phyloP scores from a whole-genome alignment of 1,284 basidiomycete genomes.

The Ceratobasidium sp. region DNA sequence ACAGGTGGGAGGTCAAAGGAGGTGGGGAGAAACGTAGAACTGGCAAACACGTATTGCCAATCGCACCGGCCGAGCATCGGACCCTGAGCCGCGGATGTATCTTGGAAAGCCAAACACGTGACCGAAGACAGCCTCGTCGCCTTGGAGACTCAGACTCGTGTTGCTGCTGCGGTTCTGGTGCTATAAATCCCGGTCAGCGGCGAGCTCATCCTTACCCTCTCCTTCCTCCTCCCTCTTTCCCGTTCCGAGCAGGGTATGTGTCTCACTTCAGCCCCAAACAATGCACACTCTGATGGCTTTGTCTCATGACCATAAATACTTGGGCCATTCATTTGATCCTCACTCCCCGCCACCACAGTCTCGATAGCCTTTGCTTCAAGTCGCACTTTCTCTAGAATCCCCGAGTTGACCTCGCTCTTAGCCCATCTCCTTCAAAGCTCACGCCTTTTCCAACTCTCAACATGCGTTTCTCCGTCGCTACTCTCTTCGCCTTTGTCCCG shows the following conservation, averaged over 20 bases:
- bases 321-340: neutral
- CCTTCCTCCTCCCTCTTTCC: slow-evolving; percentile 7
- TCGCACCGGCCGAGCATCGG: slow-evolving; percentile 37
- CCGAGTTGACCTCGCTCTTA: slow-evolving; percentile 40
- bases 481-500: slow-evolving; percentile 39
- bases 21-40: slow-evolving; percentile 37
- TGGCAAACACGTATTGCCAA: slow-evolving; percentile 41
- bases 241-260: slow-evolving; percentile 44
- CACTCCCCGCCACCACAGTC: slow-evolving; percentile 6
- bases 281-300: slow-evolving; percentile 1
- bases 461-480: slow-evolving; percentile 47
- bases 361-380: slow-evolving; percentile 42
- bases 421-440: neutral
- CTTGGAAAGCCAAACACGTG: slow-evolving; percentile 16
- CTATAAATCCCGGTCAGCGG: neutral
- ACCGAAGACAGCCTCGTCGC: neutral
- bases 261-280: neutral
- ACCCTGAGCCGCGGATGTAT: slow-evolving; percentile 25
- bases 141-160: slow-evolving; percentile 26
- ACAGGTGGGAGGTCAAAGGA: slow-evolving; percentile 1
- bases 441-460: slow-evolving; percentile 4
- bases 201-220: neutral
- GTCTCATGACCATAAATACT: slow-evolving; percentile 13
- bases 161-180: slow-evolving; percentile 8
- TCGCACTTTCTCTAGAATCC: slow-evolving; percentile 23